Conservation (phyloP, 345 rosid species). For the Crucihimalaya himalaica region DNA sequence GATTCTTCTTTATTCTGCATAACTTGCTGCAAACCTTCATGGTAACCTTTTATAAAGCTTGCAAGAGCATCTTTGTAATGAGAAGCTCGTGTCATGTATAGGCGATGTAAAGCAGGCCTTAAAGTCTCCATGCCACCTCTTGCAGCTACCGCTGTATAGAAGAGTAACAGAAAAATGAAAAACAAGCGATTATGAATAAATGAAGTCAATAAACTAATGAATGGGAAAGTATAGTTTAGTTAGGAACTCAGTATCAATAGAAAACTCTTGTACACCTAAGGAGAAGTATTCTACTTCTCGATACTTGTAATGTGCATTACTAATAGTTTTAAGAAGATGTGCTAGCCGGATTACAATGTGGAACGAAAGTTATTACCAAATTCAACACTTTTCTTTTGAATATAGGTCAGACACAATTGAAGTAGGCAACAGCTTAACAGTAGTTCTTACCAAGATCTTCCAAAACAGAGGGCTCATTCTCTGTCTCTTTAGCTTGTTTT, state of each 20-base stretch:
- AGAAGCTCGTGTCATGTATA: slow-evolving; percentile 90
- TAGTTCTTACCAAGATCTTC: slow-evolving; percentile 82
- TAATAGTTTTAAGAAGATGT: background rate
- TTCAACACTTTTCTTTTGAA: background rate
- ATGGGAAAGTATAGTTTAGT: background rate
- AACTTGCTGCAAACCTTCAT: slow-evolving; percentile 75
- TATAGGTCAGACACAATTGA: background rate
- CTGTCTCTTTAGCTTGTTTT: slow-evolving; percentile 37
- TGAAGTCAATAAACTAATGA: background rate
- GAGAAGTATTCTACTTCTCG: background rate
- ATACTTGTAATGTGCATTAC: slow-evolving; percentile 3
- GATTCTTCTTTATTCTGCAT: slow-evolving; percentile 58
- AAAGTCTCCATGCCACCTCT: slow-evolving; percentile 93
- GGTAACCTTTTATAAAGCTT: slow-evolving; percentile 74
- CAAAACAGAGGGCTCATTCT: slow-evolving; percentile 65
- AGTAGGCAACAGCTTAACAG: background rate
- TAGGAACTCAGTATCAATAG: background rate
- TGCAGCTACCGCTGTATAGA: slow-evolving; percentile 74
- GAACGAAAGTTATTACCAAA: background rate
- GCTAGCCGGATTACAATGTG: background rate
- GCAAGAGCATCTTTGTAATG: slow-evolving; percentile 79
- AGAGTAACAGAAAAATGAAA: background rate
- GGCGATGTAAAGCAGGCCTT: slow-evolving; percentile 83
- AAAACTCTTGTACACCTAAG: background rate
- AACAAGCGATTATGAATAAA: background rate